phyloP scores from a whole-genome alignment of 441 rosid species.

The Lepidium campestre region DNA sequence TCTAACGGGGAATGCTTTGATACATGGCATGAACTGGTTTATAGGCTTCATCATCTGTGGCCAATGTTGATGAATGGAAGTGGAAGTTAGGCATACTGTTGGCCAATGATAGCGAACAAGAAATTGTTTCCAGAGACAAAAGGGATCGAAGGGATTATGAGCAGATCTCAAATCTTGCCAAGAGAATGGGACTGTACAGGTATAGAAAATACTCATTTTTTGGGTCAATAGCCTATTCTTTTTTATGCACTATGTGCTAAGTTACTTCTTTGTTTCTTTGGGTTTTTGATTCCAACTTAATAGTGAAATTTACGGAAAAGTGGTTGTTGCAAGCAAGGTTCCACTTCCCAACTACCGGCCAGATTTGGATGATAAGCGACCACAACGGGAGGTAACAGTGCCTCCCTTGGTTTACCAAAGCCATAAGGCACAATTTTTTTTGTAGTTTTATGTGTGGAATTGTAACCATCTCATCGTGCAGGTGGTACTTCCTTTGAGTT shows the following conservation, averaged over 20 bases:
- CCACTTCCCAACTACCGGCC: constrained; percentile 97
- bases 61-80: constrained; percentile 93
- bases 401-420: constrained; percentile 7
- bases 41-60: constrained; percentile 90
- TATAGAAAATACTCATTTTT: background rate
- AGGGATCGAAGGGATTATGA: constrained; percentile 95
- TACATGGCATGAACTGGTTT: background rate
- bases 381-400: constrained; percentile 85
- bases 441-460: background rate
- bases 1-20: background rate
- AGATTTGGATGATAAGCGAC: constrained; percentile 97
- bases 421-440: background rate
- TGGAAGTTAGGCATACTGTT: constrained; percentile 83
- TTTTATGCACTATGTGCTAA: background rate
- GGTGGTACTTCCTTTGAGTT: constrained; percentile 85
- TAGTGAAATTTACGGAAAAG: constrained; percentile 90
- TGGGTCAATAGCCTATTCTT: background rate
- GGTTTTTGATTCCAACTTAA: background rate
- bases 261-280: background rate
- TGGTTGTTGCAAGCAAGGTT: constrained; percentile 94
- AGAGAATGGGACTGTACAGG: constrained; percentile 93
- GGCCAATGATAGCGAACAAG: constrained; percentile 71
- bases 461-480: constrained; percentile 21
- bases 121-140: constrained; percentile 82
- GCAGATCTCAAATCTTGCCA: constrained; percentile 80